Evolutionary conservation across 768 basidiomycete species (phyloP), one percentile per base, ranked within the genome.

Genomic region (Grammothele lineata): DNA sequence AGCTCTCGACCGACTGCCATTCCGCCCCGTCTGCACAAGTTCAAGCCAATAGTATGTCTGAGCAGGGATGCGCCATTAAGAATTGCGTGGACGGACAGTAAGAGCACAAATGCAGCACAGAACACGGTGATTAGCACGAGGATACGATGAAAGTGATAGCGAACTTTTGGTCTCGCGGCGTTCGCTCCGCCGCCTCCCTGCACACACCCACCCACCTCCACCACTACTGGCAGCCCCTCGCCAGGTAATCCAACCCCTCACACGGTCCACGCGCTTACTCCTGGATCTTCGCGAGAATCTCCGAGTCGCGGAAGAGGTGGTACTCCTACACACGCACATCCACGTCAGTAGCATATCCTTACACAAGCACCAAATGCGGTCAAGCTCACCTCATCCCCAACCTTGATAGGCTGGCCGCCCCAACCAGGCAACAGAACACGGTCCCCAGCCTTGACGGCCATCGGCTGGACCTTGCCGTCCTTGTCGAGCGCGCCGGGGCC

Each of bases 351-450:
- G 7, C 22, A 15, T 25, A 9, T 37, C 6, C 43, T 6, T 12
- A 15, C 30, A 19, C 4, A 17, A 21, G 36, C 21, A 24, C 45
- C 6, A 26, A 37, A 37, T n/a, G n/a, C n/a, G n/a, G n/a, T n/a
- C n/a, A 32, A 10, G 77, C 87, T 50, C 60, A 92, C 95, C 65
- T 97, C 94, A 21, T 98, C 96, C 33, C 93, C 94, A 39, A 98
- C 81, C 71, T 99, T 99, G 69, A 99, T 92, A 14, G 89, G 66
- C 62, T 84, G 93, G 10, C 96, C 96, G 43, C 96, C 96, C 90
- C 95, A 99, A 5, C 90, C 91, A 11, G 96, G 95, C 4, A 99
- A 73, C 42, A 99, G 74, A 14, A 98, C 94, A 9, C 88, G 77
- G 72, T 98, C 96, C 32, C 95, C 95, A 15, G 87, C 76, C 70